These are phyloP conservation scores for Petunia axillaris DNA, from an alignment of 257 asterid genomes.

Conservation along the genomic window DNA sequence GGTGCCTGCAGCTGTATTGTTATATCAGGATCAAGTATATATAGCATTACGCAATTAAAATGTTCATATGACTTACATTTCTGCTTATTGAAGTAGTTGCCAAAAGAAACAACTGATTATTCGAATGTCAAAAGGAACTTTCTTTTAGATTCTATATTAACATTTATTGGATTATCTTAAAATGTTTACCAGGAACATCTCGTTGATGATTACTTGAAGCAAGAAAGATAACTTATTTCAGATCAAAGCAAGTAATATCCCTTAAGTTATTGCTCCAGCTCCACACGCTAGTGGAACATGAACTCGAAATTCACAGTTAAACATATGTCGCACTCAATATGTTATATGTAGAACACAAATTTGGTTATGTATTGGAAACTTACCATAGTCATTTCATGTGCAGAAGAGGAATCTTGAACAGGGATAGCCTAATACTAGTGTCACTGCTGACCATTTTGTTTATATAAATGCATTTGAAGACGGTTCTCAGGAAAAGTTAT, in stretches of 20 bases:
- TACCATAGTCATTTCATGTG: background rate
- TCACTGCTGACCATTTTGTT: conserved; percentile 26
- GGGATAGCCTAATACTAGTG: background rate
- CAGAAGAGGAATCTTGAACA: too few relatives aligned
- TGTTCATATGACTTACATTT: background rate
- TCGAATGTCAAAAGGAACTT: background rate
- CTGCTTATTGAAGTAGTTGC: background rate
- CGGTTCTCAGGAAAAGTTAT: conserved; percentile 71
- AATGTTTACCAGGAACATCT: background rate
- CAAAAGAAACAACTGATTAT: background rate
- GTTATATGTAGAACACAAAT: background rate
- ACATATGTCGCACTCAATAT: background rate
- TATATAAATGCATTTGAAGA: conserved; percentile 48
- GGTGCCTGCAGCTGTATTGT: background rate
- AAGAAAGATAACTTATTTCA: background rate
- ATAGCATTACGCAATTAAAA: background rate
- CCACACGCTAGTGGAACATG: conserved; percentile 6
- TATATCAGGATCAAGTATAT: background rate
- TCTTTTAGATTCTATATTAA: background rate
- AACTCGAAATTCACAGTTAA: background rate
- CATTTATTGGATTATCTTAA: background rate
- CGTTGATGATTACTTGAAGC: background rate
- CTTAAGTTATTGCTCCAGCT: background rate
- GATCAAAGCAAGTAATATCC: background rate
- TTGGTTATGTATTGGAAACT: background rate